Percentiles rank a stretch among this genome's conserved stretches.
Evolutionary conservation across 192 early-diverging fungal species (phyloP).

Genomic region (Entophlyctis luteolus): DNA sequence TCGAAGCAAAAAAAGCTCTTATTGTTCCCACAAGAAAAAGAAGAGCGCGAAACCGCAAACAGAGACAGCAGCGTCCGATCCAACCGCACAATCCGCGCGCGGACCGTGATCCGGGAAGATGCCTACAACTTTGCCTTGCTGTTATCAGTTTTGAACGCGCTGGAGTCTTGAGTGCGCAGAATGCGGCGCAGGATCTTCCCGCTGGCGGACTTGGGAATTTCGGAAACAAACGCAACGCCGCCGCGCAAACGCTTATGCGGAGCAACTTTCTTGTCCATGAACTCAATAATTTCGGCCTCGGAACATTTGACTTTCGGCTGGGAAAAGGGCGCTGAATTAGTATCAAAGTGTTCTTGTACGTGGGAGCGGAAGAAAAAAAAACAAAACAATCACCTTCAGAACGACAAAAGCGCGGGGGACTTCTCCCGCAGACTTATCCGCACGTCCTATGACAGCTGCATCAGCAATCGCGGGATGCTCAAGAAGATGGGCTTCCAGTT

Average conservation of each 20-base stretch:
- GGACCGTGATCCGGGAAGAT: too few species aligned
- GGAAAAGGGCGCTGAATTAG: conserved; percentile 46
- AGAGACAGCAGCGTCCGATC: too few species aligned
- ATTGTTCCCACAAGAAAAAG: too few species aligned
- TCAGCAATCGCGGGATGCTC: conserved; percentile 64
- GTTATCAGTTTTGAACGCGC: conserved; percentile 19
- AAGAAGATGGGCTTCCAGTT: conserved; percentile 69
- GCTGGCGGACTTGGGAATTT: conserved; percentile 72
- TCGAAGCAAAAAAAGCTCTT: too few species aligned
- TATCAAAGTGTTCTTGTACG: not conserved
- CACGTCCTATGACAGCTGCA: conserved; percentile 43
- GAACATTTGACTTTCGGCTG: conserved; percentile 39
- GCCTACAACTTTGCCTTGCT: conserved; percentile 36
- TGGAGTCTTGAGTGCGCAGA: conserved; percentile 60
- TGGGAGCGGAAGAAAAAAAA: not conserved
- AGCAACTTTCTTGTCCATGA: conserved; percentile 61
- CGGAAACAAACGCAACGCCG: conserved; percentile 63
- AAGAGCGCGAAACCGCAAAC: too few species aligned
- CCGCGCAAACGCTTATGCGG: conserved; percentile 77
- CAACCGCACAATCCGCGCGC: too few species aligned
- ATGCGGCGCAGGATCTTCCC: conserved; percentile 80
- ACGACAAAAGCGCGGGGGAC: conserved; percentile 78
- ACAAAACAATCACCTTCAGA: conserved; percentile 33
- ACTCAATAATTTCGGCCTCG: conserved; percentile 48
- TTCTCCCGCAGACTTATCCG: conserved; percentile 53